Evolutionary conservation across 2,329 filamentous ascomycete species (phyloP).

Genomic region (Aspergillus costaricaensis): DNA sequence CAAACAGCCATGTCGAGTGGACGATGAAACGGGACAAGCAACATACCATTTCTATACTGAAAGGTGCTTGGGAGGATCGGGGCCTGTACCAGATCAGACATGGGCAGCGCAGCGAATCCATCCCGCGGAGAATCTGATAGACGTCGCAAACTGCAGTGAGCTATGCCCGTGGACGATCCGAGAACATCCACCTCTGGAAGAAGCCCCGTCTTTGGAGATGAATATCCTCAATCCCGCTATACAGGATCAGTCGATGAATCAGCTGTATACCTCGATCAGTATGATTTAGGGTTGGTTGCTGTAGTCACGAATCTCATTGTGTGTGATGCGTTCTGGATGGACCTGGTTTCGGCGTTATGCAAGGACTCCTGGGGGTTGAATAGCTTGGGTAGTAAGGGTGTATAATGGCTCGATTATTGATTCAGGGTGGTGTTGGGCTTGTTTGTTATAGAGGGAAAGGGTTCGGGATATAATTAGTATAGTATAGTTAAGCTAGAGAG

Average conservation of each 20-base stretch:
- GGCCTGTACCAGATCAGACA: constrained; percentile 29
- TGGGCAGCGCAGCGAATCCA: constrained; percentile 43
- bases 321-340: constrained; percentile 1
- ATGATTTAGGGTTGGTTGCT: constrained; percentile 27
- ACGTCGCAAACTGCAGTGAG: constrained; percentile 41
- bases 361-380: neutral
- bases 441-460: neutral
- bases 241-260: constrained; percentile 34
- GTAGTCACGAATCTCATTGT: constrained; percentile 5
- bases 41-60: constrained; percentile 42
- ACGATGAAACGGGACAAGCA: constrained; percentile 27
- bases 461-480: neutral
- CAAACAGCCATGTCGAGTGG: constrained; percentile 33
- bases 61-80: constrained; percentile 34
- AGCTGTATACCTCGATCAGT: constrained; percentile 40
- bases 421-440: neutral
- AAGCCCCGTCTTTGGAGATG: constrained; percentile 36
- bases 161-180: constrained; percentile 44
- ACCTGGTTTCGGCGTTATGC: neutral
- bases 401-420: neutral
- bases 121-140: constrained; percentile 37
- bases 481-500: too few species aligned
- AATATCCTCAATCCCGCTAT: constrained; percentile 37
- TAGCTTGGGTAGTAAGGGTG: neutral
- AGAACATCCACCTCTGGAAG: constrained; percentile 37